Percentiles rank a stretch among this genome's conserved stretches.
Conservation (phyloP, 1,284 basidiomycete genomes). For the Boletus austroedulis region DNA sequence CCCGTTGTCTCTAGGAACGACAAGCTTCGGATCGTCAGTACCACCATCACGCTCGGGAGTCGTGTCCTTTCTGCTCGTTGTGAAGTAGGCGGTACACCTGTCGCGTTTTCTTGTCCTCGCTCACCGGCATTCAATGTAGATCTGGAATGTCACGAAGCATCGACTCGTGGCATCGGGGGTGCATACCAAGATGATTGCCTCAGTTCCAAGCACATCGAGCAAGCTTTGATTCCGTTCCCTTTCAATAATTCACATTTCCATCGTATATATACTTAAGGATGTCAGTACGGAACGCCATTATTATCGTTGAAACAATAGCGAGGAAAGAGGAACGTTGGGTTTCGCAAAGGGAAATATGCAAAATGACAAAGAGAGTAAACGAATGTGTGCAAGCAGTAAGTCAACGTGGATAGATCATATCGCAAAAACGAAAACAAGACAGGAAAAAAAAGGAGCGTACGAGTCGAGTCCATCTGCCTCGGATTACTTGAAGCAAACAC, state of each 20-base stretch:
- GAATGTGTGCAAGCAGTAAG: not conserved
- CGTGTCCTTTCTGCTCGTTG: conserved; percentile 31
- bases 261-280: conserved; percentile 4
- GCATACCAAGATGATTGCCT: conserved; percentile 40
- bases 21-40: conserved; percentile 30
- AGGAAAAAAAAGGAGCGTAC: conserved; percentile 23
- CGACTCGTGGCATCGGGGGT: conserved; percentile 38
- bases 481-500: not conserved
- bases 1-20: conserved; percentile 21
- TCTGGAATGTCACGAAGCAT: conserved; percentile 38
- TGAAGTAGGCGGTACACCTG: conserved; percentile 18
- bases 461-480: conserved; percentile 10
- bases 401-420: conserved; percentile 8
- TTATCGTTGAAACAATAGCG: not conserved
- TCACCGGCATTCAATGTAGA: conserved; percentile 19
- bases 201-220: conserved; percentile 12
- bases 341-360: conserved; percentile 1
- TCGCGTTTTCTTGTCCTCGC: too few relatives aligned
- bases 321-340: conserved; percentile 8
- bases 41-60: conserved; percentile 29
- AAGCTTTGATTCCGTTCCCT: conserved; percentile 20
- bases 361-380: not conserved
- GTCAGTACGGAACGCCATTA: conserved; percentile 10
- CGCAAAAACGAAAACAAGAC: not conserved
- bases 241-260: conserved; percentile 7